These are phyloP conservation scores for Kazachstania taianensis DNA, from an alignment of 805 yeast species.

Conservation along the genomic window DNA sequence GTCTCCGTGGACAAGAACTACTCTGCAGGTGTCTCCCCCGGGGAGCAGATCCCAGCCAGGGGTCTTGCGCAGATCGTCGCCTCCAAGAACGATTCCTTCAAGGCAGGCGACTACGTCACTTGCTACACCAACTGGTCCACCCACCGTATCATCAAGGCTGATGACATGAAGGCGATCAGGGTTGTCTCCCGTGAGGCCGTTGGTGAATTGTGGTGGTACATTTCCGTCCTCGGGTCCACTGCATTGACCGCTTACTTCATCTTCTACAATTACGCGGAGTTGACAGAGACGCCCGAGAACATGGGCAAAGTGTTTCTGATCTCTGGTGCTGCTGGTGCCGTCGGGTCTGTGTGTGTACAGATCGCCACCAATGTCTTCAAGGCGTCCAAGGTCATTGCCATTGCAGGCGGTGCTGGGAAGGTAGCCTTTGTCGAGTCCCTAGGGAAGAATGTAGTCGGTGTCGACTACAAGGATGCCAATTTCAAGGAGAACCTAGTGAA, in stretches of 20 bases:
- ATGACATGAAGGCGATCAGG: not conserved
- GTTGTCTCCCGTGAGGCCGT: slow-evolving; percentile 13
- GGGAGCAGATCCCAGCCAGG: slow-evolving; percentile 37
- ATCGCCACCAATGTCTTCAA: slow-evolving; percentile 43
- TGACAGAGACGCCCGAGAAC: slow-evolving; percentile 31
- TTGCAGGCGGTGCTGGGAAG: slow-evolving; percentile 52
- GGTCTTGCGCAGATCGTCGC: slow-evolving; percentile 44
- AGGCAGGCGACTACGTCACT: slow-evolving; percentile 36
- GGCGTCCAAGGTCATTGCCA: slow-evolving; percentile 48
- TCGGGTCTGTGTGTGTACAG: slow-evolving; percentile 52
- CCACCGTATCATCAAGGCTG: slow-evolving; percentile 30
- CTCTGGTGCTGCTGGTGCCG: slow-evolving; percentile 68
- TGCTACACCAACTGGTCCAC: slow-evolving; percentile 40
- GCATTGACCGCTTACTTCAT: slow-evolving; percentile 55
- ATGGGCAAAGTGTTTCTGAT: slow-evolving; percentile 40
- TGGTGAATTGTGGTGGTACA: slow-evolving; percentile 34
- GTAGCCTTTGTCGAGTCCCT: slow-evolving; percentile 42
- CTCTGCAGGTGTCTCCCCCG: slow-evolving; percentile 29
- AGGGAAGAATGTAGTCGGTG: slow-evolving; percentile 41
- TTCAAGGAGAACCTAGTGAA: slow-evolving; percentile 29
- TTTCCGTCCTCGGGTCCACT: slow-evolving; percentile 46
- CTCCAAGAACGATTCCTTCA: slow-evolving; percentile 34
- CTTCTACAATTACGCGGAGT: slow-evolving; percentile 39
- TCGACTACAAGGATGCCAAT: slow-evolving; percentile 42
- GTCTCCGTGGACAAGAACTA: slow-evolving; percentile 25